Conservation (phyloP, 1,284 basidiomycete species). For the Heliocybe sulcata region DNA sequence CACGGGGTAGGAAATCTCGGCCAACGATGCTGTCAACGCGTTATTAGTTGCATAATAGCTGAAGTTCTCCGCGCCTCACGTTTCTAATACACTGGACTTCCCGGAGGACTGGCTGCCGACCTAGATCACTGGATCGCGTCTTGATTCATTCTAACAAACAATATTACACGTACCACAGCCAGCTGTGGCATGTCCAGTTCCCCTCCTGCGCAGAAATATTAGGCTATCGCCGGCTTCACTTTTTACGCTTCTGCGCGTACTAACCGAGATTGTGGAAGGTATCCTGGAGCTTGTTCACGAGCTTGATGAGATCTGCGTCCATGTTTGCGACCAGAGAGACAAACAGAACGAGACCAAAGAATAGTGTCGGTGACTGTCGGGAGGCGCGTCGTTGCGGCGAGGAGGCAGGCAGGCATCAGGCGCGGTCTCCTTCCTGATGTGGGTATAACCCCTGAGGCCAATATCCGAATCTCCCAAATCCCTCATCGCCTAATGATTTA, state of each 20-base stretch:
- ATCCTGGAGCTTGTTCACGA: slow-evolving; percentile 95
- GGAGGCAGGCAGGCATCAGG: too few relatives aligned
- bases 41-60: slow-evolving; percentile 2
- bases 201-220: slow-evolving; percentile 43
- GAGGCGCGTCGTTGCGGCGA: slow-evolving; percentile 11
- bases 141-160: slow-evolving; percentile 5
- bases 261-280: slow-evolving; percentile 77
- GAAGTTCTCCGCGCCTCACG: slow-evolving; percentile 37
- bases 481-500: background rate
- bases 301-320: slow-evolving; percentile 92
- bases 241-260: slow-evolving; percentile 18
- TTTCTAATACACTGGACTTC: slow-evolving; percentile 83
- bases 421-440: too few relatives aligned
- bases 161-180: slow-evolving; percentile 48
- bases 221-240: slow-evolving; percentile 5
- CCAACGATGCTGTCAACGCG: slow-evolving; percentile 72
- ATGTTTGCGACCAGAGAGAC: slow-evolving; percentile 36
- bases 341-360: slow-evolving; percentile 1
- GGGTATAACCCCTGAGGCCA: too few relatives aligned
- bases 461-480: too few relatives aligned
- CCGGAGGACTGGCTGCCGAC: slow-evolving; percentile 84
- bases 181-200: slow-evolving; percentile 85
- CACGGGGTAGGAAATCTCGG: slow-evolving; percentile 91
- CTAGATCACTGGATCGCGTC: slow-evolving; percentile 28
- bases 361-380: background rate